Base-by-base conservation (phyloP, 2,329 filamentous ascomycete species). In the Cucurbitaria berberidis region DNA sequence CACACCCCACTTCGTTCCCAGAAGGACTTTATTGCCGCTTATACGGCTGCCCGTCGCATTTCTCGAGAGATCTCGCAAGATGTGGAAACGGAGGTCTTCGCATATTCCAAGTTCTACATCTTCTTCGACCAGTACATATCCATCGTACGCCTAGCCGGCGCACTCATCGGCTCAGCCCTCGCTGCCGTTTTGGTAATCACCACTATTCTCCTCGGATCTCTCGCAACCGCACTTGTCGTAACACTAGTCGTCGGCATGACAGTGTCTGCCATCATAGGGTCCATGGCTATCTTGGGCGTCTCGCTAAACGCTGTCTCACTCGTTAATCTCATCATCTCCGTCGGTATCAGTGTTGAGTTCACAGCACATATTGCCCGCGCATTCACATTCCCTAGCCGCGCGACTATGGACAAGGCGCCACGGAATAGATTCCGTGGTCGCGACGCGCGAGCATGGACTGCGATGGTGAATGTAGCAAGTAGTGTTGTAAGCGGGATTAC, bases 401-500 rank as follows among this genome's bases (percentile, higher is more conserved):
- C 86, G 0, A 88, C 96, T 32, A 88, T 97, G 81, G 91, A 96
- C 69, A 86, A 86, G 16, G 90, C 89, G 36, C 89, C 74, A 1
- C 62, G 87, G 66, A 87, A 86, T 65, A 86, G 87, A 54, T 92
- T 96, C 80, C 84, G 89, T 5, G 90, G 89, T 10, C 87, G 87
- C 34, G 91, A 97, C 67, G 91, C 92, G 0, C 85, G 95, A 18
- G 90, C 91, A 0, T 98, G 93, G 92, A 90, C 93, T 0, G 91
- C 93, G 0, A 83, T 99, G 51, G 92, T 96, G 61, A 97, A 97
- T 64, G 93, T 99, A 0, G 95, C 95, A 2, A 91, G 90, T 5
- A 95, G 90, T 40, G 96, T 99, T 11, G 96, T 99, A 69, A 96
- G 90, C 27, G 95, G 95, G 2, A 99, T 99, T 73, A 98, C 93